Percentiles rank a stretch among this genome's conserved stretches.
phyloP scores from a whole-genome alignment of 2,329 filamentous ascomycete genomes.

The Alternaria hordeiaustralica region DNA sequence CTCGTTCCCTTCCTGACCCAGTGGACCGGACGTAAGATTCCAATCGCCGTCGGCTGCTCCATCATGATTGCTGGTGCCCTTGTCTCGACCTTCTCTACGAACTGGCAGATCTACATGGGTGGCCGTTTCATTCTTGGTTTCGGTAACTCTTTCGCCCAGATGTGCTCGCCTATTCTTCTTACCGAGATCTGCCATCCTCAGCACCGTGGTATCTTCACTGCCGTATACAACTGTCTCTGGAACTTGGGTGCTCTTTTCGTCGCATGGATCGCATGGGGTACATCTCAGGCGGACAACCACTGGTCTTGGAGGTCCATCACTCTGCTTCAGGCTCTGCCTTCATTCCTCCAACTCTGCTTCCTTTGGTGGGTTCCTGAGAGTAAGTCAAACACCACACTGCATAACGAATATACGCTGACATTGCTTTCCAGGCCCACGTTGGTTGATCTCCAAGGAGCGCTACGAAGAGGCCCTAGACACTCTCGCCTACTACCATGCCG shows the following conservation, averaged over 20 bases:
- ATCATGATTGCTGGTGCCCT: conserved; percentile 55
- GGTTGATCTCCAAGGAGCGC: conserved; percentile 68
- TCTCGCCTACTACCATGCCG: conserved; percentile 68
- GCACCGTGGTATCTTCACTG: conserved; percentile 68
- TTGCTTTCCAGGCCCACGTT: conserved; percentile 50
- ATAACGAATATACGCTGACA: neutral
- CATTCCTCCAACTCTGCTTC: conserved; percentile 64
- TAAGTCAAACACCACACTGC: neutral
- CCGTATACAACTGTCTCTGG: conserved; percentile 73
- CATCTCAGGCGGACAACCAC: conserved; percentile 47
- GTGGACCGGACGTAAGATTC: conserved; percentile 51
- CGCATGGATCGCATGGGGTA: conserved; percentile 62
- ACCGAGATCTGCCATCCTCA: conserved; percentile 72
- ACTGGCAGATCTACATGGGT: conserved; percentile 58
- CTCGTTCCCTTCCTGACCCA: conserved; percentile 49
- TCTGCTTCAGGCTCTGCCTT: conserved; percentile 58
- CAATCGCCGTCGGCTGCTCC: conserved; percentile 51
- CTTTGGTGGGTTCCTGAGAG: conserved; percentile 68
- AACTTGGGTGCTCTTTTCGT: conserved; percentile 64
- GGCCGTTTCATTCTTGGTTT: conserved; percentile 70
- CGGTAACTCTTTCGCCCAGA: conserved; percentile 69
- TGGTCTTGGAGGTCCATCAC: conserved; percentile 62
- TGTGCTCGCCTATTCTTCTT: conserved; percentile 68
- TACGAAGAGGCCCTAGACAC: conserved; percentile 67
- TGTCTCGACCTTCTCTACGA: conserved; percentile 34